Evolutionary conservation across 2,329 filamentous ascomycete species (phyloP).

Genomic region (Pseudodiploospora longispora): DNA sequence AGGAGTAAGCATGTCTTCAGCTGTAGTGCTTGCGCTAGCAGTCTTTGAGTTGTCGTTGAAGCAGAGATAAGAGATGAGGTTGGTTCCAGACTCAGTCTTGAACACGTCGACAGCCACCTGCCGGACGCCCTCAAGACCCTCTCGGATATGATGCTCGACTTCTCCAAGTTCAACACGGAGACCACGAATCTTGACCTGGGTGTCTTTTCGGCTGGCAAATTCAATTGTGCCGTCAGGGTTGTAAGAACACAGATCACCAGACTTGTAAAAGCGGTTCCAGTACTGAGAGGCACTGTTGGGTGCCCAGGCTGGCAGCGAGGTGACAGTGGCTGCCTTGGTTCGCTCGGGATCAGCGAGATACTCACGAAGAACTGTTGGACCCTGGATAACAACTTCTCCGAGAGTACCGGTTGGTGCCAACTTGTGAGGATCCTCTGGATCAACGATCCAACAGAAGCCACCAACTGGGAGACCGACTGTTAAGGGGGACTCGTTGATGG

Average conservation of each 20-base stretch:
- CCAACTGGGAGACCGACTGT: no score
- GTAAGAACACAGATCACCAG: conserved; percentile 39
- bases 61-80: conserved; percentile 4
- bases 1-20: not conserved
- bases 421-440: no score
- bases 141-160: conserved; percentile 11
- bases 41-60: conserved; percentile 1
- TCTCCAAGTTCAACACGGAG: conserved; percentile 43
- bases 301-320: no score
- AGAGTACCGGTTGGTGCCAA: no score
- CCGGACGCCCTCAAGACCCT: not conserved
- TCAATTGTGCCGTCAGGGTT: conserved; percentile 30
- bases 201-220: conserved; percentile 45
- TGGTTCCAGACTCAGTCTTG: not conserved
- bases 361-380: no score
- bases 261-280: conserved; percentile 43
- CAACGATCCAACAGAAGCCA: no score
- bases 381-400: no score
- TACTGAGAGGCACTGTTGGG: conserved; percentile 23
- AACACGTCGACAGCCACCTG: conserved; percentile 9
- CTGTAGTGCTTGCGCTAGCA: not conserved
- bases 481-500: no score
- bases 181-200: conserved; percentile 52
- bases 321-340: no score
- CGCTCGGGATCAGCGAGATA: no score